Conservation (phyloP, 2,329 filamentous ascomycete genomes). For the Cercospora zeae-maydis region DNA sequence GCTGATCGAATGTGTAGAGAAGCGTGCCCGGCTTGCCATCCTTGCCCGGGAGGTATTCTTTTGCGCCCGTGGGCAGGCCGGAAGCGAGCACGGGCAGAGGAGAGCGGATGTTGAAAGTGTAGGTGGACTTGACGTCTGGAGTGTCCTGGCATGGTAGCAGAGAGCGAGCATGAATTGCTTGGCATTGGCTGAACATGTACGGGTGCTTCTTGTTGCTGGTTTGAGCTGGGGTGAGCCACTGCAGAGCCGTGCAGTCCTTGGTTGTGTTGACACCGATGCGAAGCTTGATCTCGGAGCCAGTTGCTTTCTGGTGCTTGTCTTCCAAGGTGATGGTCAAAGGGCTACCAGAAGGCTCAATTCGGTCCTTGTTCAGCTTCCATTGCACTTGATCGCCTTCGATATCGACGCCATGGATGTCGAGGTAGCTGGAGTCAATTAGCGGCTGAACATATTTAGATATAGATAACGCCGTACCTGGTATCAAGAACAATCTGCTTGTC, state of each 20-base stretch:
- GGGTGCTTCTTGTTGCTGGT: conserved; percentile 94
- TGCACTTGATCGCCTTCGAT: conserved; percentile 62
- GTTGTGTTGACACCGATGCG: conserved; percentile 65
- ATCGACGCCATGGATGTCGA: conserved; percentile 69
- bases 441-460: not conserved
- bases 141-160: conserved; percentile 97
- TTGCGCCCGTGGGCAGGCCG: conserved; percentile 61
- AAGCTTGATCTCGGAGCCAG: conserved; percentile 32
- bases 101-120: conserved; percentile 82
- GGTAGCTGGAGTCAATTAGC: conserved; percentile 48
- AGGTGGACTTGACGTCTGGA: conserved; percentile 94
- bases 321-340: conserved; percentile 61
- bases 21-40: conserved; percentile 54
- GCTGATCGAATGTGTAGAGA: conserved; percentile 82
- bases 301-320: conserved; percentile 37
- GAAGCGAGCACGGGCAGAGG: conserved; percentile 88
- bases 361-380: conserved; percentile 66
- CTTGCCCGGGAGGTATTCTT: conserved; percentile 50
- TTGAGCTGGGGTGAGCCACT: conserved; percentile 91
- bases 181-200: conserved; percentile 97
- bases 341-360: conserved; percentile 69
- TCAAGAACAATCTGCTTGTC: conserved; percentile 77
- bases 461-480: conserved; percentile 46
- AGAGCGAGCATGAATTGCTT: conserved; percentile 91
- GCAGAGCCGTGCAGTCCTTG: conserved; percentile 80